These are phyloP conservation scores for Senna siamea DNA, from an alignment of 306 rosid species.

Conservation along the genomic window DNA sequence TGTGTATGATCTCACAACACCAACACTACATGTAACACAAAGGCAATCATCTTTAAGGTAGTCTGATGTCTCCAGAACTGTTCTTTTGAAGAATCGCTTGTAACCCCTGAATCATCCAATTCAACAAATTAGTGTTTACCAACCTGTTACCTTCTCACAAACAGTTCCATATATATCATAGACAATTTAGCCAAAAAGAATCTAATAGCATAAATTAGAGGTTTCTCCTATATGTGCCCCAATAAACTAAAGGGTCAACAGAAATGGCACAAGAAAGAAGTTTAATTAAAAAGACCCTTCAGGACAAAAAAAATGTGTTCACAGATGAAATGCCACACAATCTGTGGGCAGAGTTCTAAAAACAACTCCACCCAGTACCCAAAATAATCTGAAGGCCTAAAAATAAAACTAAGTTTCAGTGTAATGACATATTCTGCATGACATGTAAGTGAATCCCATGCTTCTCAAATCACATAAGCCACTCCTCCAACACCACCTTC, in stretches of 20 bases:
- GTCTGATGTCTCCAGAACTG: slow-evolving; percentile 71
- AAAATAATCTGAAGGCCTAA: slow-evolving; percentile 18
- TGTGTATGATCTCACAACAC: slow-evolving; percentile 75
- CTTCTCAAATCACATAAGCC: slow-evolving; percentile 4
- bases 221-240: background rate
- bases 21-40: slow-evolving; percentile 73
- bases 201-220: background rate
- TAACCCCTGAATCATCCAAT: slow-evolving; percentile 72
- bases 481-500: background rate
- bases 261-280: background rate
- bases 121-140: slow-evolving; percentile 29
- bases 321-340: background rate
- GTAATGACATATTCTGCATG: background rate
- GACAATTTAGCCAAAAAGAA: background rate
- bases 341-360: background rate
- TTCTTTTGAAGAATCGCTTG: slow-evolving; percentile 79
- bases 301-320: background rate
- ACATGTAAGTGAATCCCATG: background rate
- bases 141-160: slow-evolving; percentile 19
- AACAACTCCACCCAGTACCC: slow-evolving; percentile 8
- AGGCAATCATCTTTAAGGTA: slow-evolving; percentile 83
- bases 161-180: slow-evolving; percentile 8
- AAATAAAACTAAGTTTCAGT: background rate
- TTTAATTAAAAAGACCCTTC: background rate
- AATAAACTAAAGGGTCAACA: background rate